A percentile compares a stretch with the other conserved stretches of the same genome.
Evolutionary conservation across 2,329 filamentous ascomycete species (phyloP).

Genomic region (Albifimbria verrucaria): DNA sequence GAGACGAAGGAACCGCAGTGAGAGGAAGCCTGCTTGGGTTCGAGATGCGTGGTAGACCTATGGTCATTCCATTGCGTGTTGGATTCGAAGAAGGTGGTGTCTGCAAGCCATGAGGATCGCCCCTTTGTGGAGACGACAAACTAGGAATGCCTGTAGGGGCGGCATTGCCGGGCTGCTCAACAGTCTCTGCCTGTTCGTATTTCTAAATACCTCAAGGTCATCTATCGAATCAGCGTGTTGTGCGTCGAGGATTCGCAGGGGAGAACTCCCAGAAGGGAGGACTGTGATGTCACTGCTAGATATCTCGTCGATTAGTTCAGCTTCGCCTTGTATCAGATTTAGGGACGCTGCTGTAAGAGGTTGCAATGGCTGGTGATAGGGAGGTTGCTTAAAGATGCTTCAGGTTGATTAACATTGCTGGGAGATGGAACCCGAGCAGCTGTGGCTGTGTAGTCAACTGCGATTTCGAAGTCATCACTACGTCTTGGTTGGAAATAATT

Average conservation of each 20-base stretch:
- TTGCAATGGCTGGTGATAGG: slow-evolving; percentile 11
- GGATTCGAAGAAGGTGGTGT: neutral
- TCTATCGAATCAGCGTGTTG: too few relatives aligned
- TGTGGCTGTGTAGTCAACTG: slow-evolving; percentile 30
- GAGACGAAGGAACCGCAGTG: too few relatives aligned
- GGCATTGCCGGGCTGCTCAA: too few relatives aligned
- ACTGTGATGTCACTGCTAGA: neutral
- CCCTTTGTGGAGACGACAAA: neutral
- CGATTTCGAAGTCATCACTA: slow-evolving; percentile 27
- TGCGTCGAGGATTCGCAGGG: too few relatives aligned
- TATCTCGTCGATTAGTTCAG: slow-evolving; percentile 9
- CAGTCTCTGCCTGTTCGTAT: too few relatives aligned
- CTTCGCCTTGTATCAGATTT: slow-evolving; percentile 14
- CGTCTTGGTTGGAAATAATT: slow-evolving; percentile 24
- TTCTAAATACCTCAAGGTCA: too few relatives aligned
- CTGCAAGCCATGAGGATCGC: neutral
- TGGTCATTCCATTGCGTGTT: neutral
- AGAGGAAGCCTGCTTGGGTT: neutral
- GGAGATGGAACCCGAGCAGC: neutral
- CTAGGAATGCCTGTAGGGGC: too few relatives aligned
- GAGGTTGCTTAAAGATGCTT: neutral
- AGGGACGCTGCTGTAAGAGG: slow-evolving; percentile 11
- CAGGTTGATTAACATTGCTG: neutral
- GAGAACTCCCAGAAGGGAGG: too few relatives aligned
- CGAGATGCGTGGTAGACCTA: neutral